These are phyloP conservation scores for Nitzschia sp. DNA, from an alignment of 108 stramenopile species.

Conservation along the genomic window DNA sequence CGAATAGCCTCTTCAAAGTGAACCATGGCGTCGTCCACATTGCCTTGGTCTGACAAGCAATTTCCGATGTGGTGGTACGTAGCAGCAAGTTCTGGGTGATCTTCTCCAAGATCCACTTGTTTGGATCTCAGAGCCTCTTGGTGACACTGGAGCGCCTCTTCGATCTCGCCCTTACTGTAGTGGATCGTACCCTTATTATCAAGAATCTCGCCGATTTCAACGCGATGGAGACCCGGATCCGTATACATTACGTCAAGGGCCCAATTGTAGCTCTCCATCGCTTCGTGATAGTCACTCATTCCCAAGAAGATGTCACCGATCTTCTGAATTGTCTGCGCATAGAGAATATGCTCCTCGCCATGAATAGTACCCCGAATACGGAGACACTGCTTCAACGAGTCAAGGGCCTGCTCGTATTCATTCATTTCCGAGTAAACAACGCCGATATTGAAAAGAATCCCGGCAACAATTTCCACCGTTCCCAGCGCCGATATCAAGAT, in stretches of 20 bases:
- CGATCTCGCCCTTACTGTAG: slow-evolving; percentile 62
- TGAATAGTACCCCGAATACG: slow-evolving; percentile 54
- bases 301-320: slow-evolving; percentile 66
- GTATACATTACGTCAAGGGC: slow-evolving; percentile 63
- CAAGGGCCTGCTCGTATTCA: slow-evolving; percentile 58
- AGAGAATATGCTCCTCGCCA: slow-evolving; percentile 62
- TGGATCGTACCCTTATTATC: slow-evolving; percentile 78
- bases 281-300: slow-evolving; percentile 70
- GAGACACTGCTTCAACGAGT: slow-evolving; percentile 56
- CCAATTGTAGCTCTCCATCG: slow-evolving; percentile 70
- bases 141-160: slow-evolving; percentile 64
- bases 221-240: slow-evolving; percentile 48
- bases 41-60: slow-evolving; percentile 63
- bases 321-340: slow-evolving; percentile 65
- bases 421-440: slow-evolving; percentile 62
- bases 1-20: slow-evolving; percentile 69
- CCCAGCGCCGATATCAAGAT: slow-evolving; percentile 52
- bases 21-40: slow-evolving; percentile 57
- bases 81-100: slow-evolving; percentile 55
- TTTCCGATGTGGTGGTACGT: slow-evolving; percentile 65
- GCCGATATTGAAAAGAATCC: slow-evolving; percentile 65
- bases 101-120: slow-evolving; percentile 58
- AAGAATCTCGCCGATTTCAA: slow-evolving; percentile 71
- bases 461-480: slow-evolving; percentile 63
- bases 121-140: slow-evolving; percentile 68